These are phyloP conservation scores for Otatea glauca DNA, from an alignment of 176 grass and related monocot species.

Conservation along the genomic window DNA sequence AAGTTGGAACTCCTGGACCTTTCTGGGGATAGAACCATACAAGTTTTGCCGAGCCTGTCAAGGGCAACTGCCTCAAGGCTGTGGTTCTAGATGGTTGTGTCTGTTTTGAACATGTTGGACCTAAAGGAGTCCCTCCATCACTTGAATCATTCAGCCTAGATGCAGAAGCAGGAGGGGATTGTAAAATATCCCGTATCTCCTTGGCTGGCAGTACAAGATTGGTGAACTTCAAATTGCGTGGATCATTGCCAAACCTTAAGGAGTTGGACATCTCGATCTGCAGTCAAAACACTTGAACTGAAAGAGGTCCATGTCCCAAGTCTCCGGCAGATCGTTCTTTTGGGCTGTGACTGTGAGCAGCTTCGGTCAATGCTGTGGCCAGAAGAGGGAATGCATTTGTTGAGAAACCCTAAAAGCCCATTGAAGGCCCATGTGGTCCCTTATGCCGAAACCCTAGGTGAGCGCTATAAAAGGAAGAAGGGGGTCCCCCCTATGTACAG, in stretches of 20 bases:
- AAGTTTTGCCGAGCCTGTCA: neutral
- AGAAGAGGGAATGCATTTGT: too few relatives aligned
- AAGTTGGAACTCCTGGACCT: conserved; percentile 8
- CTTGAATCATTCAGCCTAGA: conserved; percentile 5
- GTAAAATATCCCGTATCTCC: neutral
- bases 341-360: neutral
- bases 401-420: too few relatives aligned
- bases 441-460: too few relatives aligned
- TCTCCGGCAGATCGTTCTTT: neutral
- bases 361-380: neutral
- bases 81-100: conserved; percentile 19
- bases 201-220: neutral
- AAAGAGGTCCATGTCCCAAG: neutral
- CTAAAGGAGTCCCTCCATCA: neutral
- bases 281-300: neutral
- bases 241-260: neutral
- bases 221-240: neutral
- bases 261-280: neutral
- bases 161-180: neutral
- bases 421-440: too few relatives aligned
- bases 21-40: neutral
- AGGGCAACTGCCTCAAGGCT: neutral
- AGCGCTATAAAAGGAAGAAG: too few relatives aligned
- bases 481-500: too few relatives aligned
- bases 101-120: neutral